These are phyloP conservation scores for Zymoseptoria brevis DNA, from an alignment of 2,329 filamentous ascomycete genomes.

Conservation along the genomic window DNA sequence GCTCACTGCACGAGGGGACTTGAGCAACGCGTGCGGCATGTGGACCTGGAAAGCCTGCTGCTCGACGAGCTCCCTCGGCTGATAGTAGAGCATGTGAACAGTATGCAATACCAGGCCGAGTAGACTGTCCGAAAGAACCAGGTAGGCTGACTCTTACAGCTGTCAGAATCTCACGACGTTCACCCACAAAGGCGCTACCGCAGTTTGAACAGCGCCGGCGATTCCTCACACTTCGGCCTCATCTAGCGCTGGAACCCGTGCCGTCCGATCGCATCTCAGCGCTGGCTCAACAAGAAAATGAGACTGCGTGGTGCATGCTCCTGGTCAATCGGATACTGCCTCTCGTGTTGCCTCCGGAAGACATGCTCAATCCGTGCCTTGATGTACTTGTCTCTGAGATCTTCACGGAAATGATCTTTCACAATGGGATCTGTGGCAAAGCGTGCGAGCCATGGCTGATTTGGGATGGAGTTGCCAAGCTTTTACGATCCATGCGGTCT, in stretches of 20 bases:
- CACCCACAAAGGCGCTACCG: conserved; percentile 1
- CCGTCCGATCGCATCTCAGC: conserved; percentile 40
- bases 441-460: conserved; percentile 81
- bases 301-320: conserved; percentile 76
- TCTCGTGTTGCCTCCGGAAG: conserved; percentile 81
- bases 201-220: conserved; percentile 10
- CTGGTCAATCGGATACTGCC: conserved; percentile 76
- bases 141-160: conserved; percentile 22
- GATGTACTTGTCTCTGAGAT: conserved; percentile 79
- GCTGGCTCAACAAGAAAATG: conserved; percentile 63
- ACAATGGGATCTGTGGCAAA: conserved; percentile 70
- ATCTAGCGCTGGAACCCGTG: conserved; percentile 72
- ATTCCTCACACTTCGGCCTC: conserved; percentile 76
- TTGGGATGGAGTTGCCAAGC: conserved; percentile 74
- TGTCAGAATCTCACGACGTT: conserved; percentile 13
- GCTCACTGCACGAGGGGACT: conserved; percentile 84
- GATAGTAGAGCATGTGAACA: conserved; percentile 68
- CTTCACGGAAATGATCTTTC: conserved; percentile 81
- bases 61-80: conserved; percentile 83
- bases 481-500: conserved; percentile 41
- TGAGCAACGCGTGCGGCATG: conserved; percentile 73
- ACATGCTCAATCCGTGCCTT: conserved; percentile 79
- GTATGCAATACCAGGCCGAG: conserved; percentile 39
- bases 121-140: neutral
- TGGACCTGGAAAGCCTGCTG: conserved; percentile 74